A percentile compares a stretch with the other conserved stretches of the same genome.
Conservation (phyloP, 2,329 filamentous ascomycete species). For the Calonectria henricotiae region DNA sequence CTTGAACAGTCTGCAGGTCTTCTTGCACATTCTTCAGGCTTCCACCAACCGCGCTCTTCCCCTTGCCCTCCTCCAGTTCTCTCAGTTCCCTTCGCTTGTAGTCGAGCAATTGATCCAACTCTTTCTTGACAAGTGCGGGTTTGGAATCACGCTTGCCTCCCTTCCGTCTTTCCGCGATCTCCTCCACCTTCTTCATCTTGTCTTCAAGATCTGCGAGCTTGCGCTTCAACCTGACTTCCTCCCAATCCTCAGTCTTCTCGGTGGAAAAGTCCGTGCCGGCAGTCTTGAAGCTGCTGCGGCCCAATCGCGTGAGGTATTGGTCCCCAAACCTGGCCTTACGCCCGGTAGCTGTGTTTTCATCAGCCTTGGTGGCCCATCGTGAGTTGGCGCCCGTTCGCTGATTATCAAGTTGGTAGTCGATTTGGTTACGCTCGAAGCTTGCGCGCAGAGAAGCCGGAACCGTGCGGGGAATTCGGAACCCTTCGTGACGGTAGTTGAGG, state of each 20-base stretch:
- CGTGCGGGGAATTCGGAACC: conserved; percentile 91
- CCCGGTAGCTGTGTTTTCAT: conserved; percentile 86
- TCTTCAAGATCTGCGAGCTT: conserved; percentile 91
- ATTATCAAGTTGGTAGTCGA: conserved; percentile 94
- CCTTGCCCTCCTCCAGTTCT: conserved; percentile 81
- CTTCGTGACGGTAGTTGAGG: conserved; percentile 95
- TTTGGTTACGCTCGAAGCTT: conserved; percentile 95
- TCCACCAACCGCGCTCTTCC: conserved; percentile 79
- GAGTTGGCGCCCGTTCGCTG: conserved; percentile 76
- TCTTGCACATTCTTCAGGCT: conserved; percentile 84
- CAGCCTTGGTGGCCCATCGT: conserved; percentile 84
- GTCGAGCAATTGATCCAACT: conserved; percentile 93
- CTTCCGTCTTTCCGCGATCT: conserved; percentile 76
- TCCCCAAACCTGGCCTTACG: conserved; percentile 98
- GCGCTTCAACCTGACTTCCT: conserved; percentile 95
- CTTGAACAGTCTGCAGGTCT: conserved; percentile 90
- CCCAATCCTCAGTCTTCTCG: conserved; percentile 94
- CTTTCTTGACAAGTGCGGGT: conserved; percentile 92
- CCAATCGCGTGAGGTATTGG: conserved; percentile 92
- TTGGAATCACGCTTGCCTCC: conserved; percentile 82
- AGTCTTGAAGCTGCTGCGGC: conserved; percentile 85
- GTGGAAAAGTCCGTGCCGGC: conserved; percentile 92
- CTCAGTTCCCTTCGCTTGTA: conserved; percentile 89
- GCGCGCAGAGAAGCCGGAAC: conserved; percentile 93
- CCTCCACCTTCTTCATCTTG: conserved; percentile 88